Conservation (phyloP, 345 rosid species). For the Syzygium oleosum region DNA sequence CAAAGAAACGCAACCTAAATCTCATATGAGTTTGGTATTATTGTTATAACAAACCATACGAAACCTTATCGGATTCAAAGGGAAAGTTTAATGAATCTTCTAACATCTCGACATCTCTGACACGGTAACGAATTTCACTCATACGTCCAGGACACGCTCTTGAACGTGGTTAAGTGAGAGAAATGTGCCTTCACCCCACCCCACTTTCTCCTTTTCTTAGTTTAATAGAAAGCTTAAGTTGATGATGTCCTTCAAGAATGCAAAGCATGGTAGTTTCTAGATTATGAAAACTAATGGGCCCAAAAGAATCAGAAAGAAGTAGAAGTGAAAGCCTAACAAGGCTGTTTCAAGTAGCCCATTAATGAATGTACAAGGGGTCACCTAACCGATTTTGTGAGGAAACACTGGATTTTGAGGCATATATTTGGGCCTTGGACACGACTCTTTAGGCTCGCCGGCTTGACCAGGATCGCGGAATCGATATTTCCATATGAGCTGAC, state of each 20-base stretch:
- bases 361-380: background rate
- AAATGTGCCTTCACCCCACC: background rate
- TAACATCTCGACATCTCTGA: background rate
- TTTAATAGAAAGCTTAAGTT: background rate
- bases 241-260: background rate
- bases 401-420: background rate
- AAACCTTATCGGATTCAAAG: background rate
- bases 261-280: background rate
- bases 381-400: background rate
- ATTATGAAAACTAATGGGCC: background rate
- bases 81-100: background rate
- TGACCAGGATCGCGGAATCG: too few species aligned
- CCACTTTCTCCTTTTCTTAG: background rate
- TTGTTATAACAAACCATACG: background rate
- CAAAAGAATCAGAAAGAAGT: background rate
- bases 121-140: background rate
- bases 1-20: fast-evolving
- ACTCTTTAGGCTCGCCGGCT: too few species aligned
- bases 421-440: background rate
- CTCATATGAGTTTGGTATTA: background rate
- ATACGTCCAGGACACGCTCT: background rate
- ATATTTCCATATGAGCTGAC: too few species aligned
- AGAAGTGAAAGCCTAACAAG: background rate
- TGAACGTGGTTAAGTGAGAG: background rate
- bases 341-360: background rate